Evolutionary conservation across 208 protist genomes (phyloP).

Genomic region (Acanthamoeba sp.): DNA sequence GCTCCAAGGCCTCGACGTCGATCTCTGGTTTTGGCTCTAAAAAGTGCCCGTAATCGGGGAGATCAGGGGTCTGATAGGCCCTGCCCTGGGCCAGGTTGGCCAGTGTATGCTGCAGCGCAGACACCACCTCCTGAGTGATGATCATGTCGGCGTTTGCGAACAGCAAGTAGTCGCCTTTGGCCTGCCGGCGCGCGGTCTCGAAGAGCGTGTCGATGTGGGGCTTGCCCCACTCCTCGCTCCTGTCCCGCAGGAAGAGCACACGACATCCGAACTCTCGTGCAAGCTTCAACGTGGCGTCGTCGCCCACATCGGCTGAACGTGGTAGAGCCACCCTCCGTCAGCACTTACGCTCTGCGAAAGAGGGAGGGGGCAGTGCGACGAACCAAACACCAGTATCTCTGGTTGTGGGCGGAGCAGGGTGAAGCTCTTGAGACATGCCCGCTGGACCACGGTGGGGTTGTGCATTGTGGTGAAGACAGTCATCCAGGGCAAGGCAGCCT

Average conservation of each 20-base stretch:
- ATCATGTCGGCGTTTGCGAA: constrained; percentile 13
- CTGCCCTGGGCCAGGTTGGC: not conserved
- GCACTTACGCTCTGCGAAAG: too few relatives aligned
- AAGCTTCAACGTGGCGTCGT: not conserved
- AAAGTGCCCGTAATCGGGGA: not conserved
- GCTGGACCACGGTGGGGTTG: not conserved
- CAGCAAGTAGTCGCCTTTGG: not conserved
- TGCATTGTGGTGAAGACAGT: constrained; percentile 1
- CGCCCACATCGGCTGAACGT: not conserved
- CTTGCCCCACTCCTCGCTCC: not conserved
- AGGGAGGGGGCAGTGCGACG: not conserved
- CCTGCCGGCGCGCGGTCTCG: not conserved
- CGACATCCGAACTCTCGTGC: not conserved
- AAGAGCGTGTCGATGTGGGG: constrained; percentile 31
- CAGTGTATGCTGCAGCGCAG: not conserved
- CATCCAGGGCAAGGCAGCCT: constrained; percentile 6
- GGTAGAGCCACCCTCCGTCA: not conserved
- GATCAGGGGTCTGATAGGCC: too few relatives aligned
- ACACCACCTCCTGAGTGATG: not conserved
- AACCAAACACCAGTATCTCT: constrained; percentile 3
- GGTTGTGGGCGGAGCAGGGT: not conserved
- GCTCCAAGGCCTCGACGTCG: too few relatives aligned
- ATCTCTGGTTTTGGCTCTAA: not conserved
- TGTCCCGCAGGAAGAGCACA: not conserved
- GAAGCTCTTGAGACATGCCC: not conserved